phyloP scores from a whole-genome alignment of 257 asterid genomes.

The Linderniella brevidens region DNA sequence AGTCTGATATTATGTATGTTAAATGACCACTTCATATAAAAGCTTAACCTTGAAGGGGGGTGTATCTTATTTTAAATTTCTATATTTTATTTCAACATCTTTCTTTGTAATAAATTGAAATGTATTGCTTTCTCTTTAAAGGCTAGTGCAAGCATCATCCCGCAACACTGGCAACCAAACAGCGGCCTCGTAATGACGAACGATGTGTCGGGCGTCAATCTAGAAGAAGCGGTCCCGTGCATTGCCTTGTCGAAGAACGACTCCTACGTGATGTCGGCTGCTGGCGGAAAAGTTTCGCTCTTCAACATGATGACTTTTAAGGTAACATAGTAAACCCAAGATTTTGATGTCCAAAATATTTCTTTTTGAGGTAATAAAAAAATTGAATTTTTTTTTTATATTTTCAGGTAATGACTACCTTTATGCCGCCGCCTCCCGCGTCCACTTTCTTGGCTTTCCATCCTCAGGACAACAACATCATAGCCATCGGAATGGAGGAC shows the following conservation, averaged over 20 bases:
- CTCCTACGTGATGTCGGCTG: slow-evolving; percentile 98
- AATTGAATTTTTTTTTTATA: slow-evolving; percentile 4
- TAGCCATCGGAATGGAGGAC: slow-evolving; percentile 94
- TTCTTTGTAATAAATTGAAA: no score
- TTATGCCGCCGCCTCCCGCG: slow-evolving; percentile 99
- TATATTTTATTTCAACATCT: no score
- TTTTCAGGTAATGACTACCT: slow-evolving; percentile 86
- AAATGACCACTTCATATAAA: no score
- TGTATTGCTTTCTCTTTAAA: not conserved
- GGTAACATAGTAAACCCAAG: slow-evolving; percentile 28
- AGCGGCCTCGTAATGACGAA: slow-evolving; percentile 82
- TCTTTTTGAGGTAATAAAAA: not conserved
- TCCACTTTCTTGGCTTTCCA: slow-evolving; percentile 88
- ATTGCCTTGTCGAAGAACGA: slow-evolving; percentile 88
- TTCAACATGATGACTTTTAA: slow-evolving; percentile 98
- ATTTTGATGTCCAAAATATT: not conserved
- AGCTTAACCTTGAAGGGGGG: no score
- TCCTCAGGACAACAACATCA: slow-evolving; percentile 84
- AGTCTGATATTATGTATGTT: no score
- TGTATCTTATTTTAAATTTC: no score
- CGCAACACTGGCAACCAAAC: slow-evolving; percentile 86
- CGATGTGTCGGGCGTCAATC: slow-evolving; percentile 53
- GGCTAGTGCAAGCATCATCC: slow-evolving; percentile 13
- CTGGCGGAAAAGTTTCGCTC: slow-evolving; percentile 93
- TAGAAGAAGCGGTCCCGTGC: slow-evolving; percentile 80